phyloP scores from a whole-genome alignment of 306 rosid genomes.

The Glycine tomentella region DNA sequence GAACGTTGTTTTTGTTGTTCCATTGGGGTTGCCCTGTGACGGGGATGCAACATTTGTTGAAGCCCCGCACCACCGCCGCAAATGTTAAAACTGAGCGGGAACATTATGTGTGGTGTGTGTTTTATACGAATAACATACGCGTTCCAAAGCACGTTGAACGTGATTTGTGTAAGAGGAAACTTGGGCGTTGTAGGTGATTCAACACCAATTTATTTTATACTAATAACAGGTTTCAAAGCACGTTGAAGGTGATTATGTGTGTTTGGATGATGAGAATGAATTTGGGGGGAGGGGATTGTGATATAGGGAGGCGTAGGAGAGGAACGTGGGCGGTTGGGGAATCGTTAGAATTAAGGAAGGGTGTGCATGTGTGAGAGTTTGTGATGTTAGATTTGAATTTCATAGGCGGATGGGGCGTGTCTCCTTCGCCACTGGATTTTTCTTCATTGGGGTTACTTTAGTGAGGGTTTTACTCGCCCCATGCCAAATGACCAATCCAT shows the following conservation, averaged over 20 bases:
- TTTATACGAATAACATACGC: too few species aligned
- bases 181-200: too few species aligned
- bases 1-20: constrained; percentile 36
- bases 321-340: constrained; percentile 89
- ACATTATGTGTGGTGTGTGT: constrained; percentile 33
- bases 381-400: constrained; percentile 46
- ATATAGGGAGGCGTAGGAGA: constrained; percentile 27
- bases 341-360: constrained; percentile 68
- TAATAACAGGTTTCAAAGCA: too few species aligned
- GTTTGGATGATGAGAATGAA: too few species aligned
- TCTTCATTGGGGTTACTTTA: constrained; percentile 23
- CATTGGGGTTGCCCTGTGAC: constrained; percentile 36
- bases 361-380: constrained; percentile 50
- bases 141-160: too few species aligned
- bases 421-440: too few species aligned
- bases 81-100: constrained; percentile 18
- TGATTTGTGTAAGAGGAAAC: too few species aligned
- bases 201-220: too few species aligned
- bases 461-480: too few species aligned
- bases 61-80: not conserved
- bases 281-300: not conserved
- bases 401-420: constrained; percentile 66
- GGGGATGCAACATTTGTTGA: constrained; percentile 47
- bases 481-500: not conserved
- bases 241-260: too few species aligned